Evolutionary conservation across 495 filamentous ascomycete genomes (phyloP).

Genomic region (Viridothelium virens): DNA sequence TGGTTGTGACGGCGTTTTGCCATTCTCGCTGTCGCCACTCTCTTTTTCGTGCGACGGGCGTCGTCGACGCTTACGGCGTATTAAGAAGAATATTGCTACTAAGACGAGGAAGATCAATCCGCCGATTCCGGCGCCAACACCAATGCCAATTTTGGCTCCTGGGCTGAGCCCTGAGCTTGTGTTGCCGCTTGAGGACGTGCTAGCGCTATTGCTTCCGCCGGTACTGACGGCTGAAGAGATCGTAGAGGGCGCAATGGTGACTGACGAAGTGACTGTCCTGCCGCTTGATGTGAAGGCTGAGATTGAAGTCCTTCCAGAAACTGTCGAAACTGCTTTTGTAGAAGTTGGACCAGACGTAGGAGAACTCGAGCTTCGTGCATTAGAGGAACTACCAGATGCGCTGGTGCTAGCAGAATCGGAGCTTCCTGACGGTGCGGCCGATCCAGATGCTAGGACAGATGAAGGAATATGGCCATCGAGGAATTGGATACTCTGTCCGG

Average conservation of each 20-base stretch:
- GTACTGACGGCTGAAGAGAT: constrained; percentile 6
- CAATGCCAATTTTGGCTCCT: constrained; percentile 7
- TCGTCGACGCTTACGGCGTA: constrained; percentile 10
- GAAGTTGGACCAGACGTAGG: constrained; percentile 2
- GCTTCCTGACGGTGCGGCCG: constrained; percentile 4
- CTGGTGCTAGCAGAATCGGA: constrained; percentile 1
- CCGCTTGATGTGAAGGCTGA: constrained; percentile 11
- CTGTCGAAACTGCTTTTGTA: constrained; percentile 9
- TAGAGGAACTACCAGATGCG: constrained; percentile 6
- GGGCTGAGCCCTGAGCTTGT: constrained; percentile 7
- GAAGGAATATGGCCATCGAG: constrained; percentile 10
- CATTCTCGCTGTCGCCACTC: constrained; percentile 5
- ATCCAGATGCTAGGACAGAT: constrained; percentile 6
- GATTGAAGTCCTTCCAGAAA: constrained; percentile 9
- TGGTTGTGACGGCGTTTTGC: constrained; percentile 5
- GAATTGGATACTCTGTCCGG: constrained; percentile 11
- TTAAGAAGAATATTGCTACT: constrained; percentile 3
- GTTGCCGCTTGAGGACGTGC: not conserved
- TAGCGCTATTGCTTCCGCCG: not conserved
- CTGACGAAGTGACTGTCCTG: constrained; percentile 5
- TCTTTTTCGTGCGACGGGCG: not conserved
- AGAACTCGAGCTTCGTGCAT: constrained; percentile 6
- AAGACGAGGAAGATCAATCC: constrained; percentile 8
- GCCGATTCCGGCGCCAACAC: constrained; percentile 7
- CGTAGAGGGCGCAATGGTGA: constrained; percentile 12